Evolutionary conservation across 2,329 filamentous ascomycete species (phyloP).

Genomic region (Ceratocystis eucalypticola): DNA sequence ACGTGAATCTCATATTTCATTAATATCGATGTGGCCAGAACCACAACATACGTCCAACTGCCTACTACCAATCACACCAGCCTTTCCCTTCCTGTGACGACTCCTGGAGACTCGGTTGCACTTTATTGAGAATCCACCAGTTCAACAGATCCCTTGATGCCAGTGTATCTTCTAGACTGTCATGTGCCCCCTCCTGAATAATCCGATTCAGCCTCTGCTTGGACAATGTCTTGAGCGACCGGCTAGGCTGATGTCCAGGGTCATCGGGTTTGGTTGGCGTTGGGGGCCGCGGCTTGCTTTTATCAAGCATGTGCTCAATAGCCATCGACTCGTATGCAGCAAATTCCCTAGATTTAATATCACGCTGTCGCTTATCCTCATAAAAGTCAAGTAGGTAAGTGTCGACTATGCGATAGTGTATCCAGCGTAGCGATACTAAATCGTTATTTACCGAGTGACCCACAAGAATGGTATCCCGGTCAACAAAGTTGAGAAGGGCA

Average conservation of each 20-base stretch:
- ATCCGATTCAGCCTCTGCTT: conserved; percentile 27
- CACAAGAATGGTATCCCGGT: conserved; percentile 35
- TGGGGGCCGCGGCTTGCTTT: neutral
- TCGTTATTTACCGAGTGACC: conserved; percentile 34
- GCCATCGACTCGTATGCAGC: conserved; percentile 14
- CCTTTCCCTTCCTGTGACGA: neutral
- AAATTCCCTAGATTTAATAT: conserved; percentile 16
- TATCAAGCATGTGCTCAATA: neutral
- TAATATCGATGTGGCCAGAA: too few relatives aligned
- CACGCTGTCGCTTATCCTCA: conserved; percentile 15
- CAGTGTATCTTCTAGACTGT: conserved; percentile 34
- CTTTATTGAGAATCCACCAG: conserved; percentile 26
- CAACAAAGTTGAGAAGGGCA: conserved; percentile 33
- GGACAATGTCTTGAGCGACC: conserved; percentile 31
- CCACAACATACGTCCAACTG: too few relatives aligned
- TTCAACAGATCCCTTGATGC: conserved; percentile 31
- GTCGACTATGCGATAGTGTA: conserved; percentile 34
- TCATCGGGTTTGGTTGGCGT: conserved; percentile 1
- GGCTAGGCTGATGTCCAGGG: conserved; percentile 20
- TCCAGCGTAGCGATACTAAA: conserved; percentile 34
- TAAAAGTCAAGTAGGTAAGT: conserved; percentile 28
- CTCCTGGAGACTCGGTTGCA: neutral
- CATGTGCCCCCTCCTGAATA: conserved; percentile 31
- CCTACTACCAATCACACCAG: too few relatives aligned
- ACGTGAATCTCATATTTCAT: too few relatives aligned